These are phyloP conservation scores for Epithele typhae DNA, from an alignment of 768 basidiomycete genomes.

Conservation along the genomic window DNA sequence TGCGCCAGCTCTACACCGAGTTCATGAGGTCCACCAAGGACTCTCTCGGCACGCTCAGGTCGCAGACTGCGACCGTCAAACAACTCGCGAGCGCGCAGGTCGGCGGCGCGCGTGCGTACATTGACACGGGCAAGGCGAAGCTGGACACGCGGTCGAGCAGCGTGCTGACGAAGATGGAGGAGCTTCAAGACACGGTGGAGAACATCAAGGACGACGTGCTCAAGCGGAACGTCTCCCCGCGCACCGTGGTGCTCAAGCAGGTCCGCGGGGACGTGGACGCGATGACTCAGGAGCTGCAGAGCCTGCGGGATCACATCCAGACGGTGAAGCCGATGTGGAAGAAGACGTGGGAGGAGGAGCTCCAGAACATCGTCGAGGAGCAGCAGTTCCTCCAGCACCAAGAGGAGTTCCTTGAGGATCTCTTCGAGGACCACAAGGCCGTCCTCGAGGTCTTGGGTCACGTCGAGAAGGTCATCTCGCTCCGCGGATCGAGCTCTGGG, in stretches of 20 bases:
- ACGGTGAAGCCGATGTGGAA: slow-evolving; percentile 96
- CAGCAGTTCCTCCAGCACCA: slow-evolving; percentile 93
- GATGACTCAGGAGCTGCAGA: slow-evolving; percentile 65
- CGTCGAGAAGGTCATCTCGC: slow-evolving; percentile 82
- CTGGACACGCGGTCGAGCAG: slow-evolving; percentile 89
- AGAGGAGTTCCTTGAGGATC: slow-evolving; percentile 83
- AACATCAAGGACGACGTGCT: slow-evolving; percentile 86
- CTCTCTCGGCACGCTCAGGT: slow-evolving; percentile 69
- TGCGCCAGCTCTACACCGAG: slow-evolving; percentile 92
- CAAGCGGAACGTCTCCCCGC: slow-evolving; percentile 83
- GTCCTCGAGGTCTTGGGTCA: slow-evolving; percentile 82
- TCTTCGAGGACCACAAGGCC: slow-evolving; percentile 92
- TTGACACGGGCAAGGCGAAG: slow-evolving; percentile 88
- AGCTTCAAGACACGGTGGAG: slow-evolving; percentile 89
- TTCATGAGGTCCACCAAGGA: slow-evolving; percentile 92
- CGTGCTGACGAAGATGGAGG: slow-evolving; percentile 88
- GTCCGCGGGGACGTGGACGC: slow-evolving; percentile 70
- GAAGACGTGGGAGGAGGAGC: slow-evolving; percentile 96
- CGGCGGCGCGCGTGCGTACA: slow-evolving; percentile 81
- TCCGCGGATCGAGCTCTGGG: slow-evolving; percentile 44
- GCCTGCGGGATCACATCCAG: slow-evolving; percentile 78
- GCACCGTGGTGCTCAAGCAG: slow-evolving; percentile 60
- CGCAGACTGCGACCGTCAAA: slow-evolving; percentile 84
- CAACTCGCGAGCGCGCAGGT: slow-evolving; percentile 80
- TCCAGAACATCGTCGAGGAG: slow-evolving; percentile 96